Evolutionary conservation across 805 yeast genomes (phyloP), one percentile per base, ranked within the genome.

Genomic region (Metschnikowia gelsemii): DNA sequence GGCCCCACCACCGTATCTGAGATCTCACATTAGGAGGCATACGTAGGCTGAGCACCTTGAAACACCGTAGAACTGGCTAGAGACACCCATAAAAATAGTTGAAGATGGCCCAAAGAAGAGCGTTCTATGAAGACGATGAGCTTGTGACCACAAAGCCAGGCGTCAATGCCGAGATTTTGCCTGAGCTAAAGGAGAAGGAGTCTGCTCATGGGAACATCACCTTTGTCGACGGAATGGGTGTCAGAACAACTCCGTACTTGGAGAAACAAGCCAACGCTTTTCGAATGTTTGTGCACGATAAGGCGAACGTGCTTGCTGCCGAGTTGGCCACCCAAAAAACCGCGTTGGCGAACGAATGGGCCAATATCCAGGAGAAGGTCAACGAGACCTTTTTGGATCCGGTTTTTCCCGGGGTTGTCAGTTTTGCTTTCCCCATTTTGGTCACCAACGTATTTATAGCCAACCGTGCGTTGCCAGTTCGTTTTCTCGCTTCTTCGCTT

Each of bases 361-460:
- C 53, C 18, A 52, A 54, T 16, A 42, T 75, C 3, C 51, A 57
- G 24, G 40, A 44, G n/a, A 59, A 58, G 34, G 61, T 70, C 36
- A 47, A 64, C 18, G 47, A 63, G 5, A 39, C 70, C 22, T 66
- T 78, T 14, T 66, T 60, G 38, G 84, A 79, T 48, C 79, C 81
- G 5, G 62, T 78, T 3, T 67, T 82, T 42, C 87, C 87, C 14
- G 66, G 68, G 31, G 56, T 74, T 29, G 70, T 80, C 36, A 75
- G 76, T 52, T 75, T 80, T 5, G 60, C 81, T 28, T 79, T 85
- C 0, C 66, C 74, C 5, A 61, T 81, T 3, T 71, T 82, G 46
- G 54, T 78, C 2, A 84, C 84, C 9, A 78, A 84, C 2, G 75
- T 82, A 42, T 46, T 77, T 24, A 76, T 69, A 12, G 68, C 70